Base-by-base conservation (phyloP, 2,329 filamentous ascomycete species). In the Aspergillus sp. region DNA sequence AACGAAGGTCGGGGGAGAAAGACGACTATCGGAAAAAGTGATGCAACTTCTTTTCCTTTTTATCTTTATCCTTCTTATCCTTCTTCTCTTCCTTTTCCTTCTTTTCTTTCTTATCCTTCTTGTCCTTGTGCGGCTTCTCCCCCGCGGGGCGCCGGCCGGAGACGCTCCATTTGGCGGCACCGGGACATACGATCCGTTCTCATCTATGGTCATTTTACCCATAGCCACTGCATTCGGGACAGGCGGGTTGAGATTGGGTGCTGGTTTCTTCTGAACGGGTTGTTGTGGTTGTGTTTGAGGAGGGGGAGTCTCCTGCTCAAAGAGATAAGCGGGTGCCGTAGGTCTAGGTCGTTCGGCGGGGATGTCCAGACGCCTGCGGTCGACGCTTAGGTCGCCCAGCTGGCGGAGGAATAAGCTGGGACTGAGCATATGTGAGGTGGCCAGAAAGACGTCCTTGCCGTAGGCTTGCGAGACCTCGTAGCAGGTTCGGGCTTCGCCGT, bases 401-500 rank as follows among this genome's bases (percentile, higher is more conserved):
- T 97, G 90, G 35, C 86, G 82, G 32, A 95, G 69, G 64, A 90
- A 98, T 19, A 94, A 75, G 38, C 80, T 74, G 0, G 93, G 91
- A 0, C 83, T 93, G 41, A 94, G 74, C 90, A 98, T 96, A 63
- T 98, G 93, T 27, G 86, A 90, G 0, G 88, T 93, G 12, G 85
- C 81, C 4, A 98, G 79, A 63, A 94, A 87, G n/a, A 97, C 73
- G 57, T 98, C 93, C 53, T 85, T 81, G 44, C 80, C 81, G 41
- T 81, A 81, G 43, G 81, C 73, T 44, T 82, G 78, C 2, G 87
- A 85, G 28, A 91, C 73, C 59, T 96, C 88, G 64, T 97, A 97
- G 70, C 93, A 98, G 8, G 83, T 79, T 29, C 93, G 82, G 30
- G 87, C 79, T 69, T 98, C 93, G 4, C 88, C 89, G 65, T 91